These are phyloP conservation scores for Polyporus tsugae DNA, from an alignment of 1,284 basidiomycete genomes.

Conservation along the genomic window DNA sequence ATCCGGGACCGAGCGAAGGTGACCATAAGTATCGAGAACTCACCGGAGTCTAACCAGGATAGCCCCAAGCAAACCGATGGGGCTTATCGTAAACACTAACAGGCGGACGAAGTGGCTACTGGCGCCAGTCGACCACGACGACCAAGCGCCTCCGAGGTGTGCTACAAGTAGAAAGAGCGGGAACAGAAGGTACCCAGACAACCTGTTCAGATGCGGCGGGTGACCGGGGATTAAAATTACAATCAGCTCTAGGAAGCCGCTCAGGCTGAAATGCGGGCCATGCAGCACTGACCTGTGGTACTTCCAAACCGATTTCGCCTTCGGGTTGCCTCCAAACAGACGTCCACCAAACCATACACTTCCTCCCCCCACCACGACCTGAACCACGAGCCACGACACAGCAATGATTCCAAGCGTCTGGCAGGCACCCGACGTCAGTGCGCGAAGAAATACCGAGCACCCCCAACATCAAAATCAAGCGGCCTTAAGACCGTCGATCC, in stretches of 20 bases:
- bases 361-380: conserved; percentile 64
- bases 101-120: conserved; percentile 51
- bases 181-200: conserved; percentile 73
- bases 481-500: conserved; percentile 12
- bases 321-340: conserved; percentile 68
- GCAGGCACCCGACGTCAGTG: conserved; percentile 14
- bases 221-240: background rate
- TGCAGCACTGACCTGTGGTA: conserved; percentile 66
- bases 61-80: conserved; percentile 41
- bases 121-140: conserved; percentile 57
- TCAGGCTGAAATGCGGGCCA: background rate
- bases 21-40: conserved; percentile 11
- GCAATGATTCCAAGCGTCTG: conserved; percentile 65
- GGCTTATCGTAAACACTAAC: conserved; percentile 62
- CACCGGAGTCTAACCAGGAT: conserved; percentile 39
- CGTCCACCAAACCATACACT: conserved; percentile 75
- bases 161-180: conserved; percentile 61
- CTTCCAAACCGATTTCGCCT: conserved; percentile 78
- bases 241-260: background rate
- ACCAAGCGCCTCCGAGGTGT: conserved; percentile 72
- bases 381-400: conserved; percentile 62
- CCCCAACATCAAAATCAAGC: background rate
- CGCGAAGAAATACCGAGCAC: conserved; percentile 17
- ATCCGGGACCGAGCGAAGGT: background rate
- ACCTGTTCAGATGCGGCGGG: conserved; percentile 43